Evolutionary conservation across 371 early-diverging fungal species (phyloP), one percentile per base, ranked within the genome.

Genomic region (Apophysomyces ossiformis): DNA sequence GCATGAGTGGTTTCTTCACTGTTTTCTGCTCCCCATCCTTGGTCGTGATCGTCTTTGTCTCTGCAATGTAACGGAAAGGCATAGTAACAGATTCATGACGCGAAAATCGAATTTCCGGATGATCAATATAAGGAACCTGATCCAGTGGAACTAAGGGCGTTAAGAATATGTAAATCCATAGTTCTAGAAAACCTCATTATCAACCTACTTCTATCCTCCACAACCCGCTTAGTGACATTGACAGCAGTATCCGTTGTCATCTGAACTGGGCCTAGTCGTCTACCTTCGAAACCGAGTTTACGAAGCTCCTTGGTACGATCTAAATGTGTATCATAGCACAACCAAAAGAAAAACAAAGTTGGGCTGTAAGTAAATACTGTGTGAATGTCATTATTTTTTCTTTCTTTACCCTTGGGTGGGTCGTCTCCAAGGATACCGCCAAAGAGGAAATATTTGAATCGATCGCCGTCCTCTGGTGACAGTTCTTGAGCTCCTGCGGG

Each of bases 371-470:
- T 26, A 26, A 26, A 26, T 26, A 26, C 32, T 26, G 32, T 21
- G 21, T 26, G 32, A 26, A 26, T 3, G 32, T 26, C 54, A 39
- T 54, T 54, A 47, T 21, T 12, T 35, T 12, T 63, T 9, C 57
- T 61, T 7, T 57, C 37, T 44, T 62, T 79, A 87, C 89, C 89
- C 81, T 84, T 76, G 58, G 89, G 89, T 46, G 89, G 89, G 69
- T 86, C 84, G 71, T 84, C 88, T 56, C 91, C 90, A 57, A 93
- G 73, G 64, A 93, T 93, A 41, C 94, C 94, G 18, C 94, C 94
- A 83, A 93, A 93, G 68, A 93, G 74, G 64, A 91, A 85, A 73
- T 86, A 91, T 37, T 90, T 88, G 66, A 83, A 93, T 13, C 71
- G 75, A 16, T 85, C 84, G 16, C 79, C 91, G 72, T 93, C 94